A percentile compares a stretch with the other conserved stretches of the same genome.
phyloP scores from a whole-genome alignment of 371 early-diverging fungal genomes.

The Mucor indicus region DNA sequence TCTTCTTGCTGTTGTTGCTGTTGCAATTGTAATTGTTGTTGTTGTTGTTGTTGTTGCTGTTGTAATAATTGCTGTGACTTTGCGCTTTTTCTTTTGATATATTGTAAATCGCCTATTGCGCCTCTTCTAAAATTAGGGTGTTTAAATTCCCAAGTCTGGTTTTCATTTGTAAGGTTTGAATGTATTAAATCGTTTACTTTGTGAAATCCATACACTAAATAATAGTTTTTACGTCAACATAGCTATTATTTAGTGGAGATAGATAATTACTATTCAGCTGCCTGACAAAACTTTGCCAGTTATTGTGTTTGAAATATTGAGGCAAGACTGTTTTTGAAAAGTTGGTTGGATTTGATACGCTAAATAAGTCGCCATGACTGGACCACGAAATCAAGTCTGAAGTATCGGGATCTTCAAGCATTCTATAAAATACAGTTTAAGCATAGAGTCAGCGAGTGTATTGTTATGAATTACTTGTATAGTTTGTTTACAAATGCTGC shows the following conservation, averaged over 20 bases:
- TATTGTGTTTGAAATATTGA: constrained; percentile 84
- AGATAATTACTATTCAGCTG: constrained; percentile 74
- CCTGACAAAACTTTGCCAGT: constrained; percentile 83
- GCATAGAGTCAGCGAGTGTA: no score
- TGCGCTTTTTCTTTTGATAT: constrained; percentile 63
- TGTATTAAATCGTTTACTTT: constrained; percentile 68
- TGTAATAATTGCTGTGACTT: constrained; percentile 28
- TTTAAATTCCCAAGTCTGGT: constrained; percentile 70
- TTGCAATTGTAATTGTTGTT: background rate
- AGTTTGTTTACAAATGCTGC: constrained; percentile 72
- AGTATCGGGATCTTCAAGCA: constrained; percentile 62
- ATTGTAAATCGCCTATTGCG: constrained; percentile 50
- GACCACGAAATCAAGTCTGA: constrained; percentile 63
- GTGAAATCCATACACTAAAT: constrained; percentile 53
- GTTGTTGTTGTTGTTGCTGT: constrained; percentile 7
- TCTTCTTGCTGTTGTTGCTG: constrained; percentile 1
- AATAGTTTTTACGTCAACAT: background rate
- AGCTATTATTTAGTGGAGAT: no score
- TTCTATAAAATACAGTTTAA: constrained; percentile 29
- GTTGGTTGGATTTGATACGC: constrained; percentile 58
- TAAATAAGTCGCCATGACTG: constrained; percentile 56
- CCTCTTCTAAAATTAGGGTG: constrained; percentile 66
- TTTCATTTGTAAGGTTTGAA: constrained; percentile 52
- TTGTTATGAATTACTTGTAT: constrained; percentile 59
- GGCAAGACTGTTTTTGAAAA: constrained; percentile 61